These are phyloP conservation scores for Colletotrichum acutatum DNA, from an alignment of 2,329 filamentous ascomycete genomes.

Conservation along the genomic window DNA sequence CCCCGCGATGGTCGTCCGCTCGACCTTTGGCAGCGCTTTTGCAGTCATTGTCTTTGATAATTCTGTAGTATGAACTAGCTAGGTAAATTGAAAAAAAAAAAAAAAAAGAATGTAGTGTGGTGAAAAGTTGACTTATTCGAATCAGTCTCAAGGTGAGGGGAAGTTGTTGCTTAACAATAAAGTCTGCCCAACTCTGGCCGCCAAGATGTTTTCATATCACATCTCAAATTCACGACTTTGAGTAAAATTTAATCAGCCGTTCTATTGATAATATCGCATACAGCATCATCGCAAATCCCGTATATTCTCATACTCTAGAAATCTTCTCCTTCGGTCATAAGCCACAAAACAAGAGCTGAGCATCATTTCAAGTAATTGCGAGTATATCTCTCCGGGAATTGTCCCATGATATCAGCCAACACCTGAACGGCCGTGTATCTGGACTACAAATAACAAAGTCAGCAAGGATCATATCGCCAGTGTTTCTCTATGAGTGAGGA, in stretches of 20 bases:
- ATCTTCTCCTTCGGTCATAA: background rate
- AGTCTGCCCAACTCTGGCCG: background rate
- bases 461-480: background rate
- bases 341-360: too few relatives aligned
- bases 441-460: background rate
- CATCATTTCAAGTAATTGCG: background rate
- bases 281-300: too few relatives aligned
- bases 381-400: slow-evolving; percentile 20
- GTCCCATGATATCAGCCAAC: slow-evolving; percentile 15
- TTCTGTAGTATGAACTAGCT: too few relatives aligned
- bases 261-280: background rate
- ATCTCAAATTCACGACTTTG: background rate
- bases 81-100: too few relatives aligned
- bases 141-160: background rate
- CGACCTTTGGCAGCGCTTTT: background rate
- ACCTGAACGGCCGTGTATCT: slow-evolving; percentile 19
- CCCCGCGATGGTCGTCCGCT: slow-evolving; percentile 28
- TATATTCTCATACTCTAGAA: background rate
- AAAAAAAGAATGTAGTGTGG: background rate
- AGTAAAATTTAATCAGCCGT: background rate
- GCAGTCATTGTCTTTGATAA: background rate
- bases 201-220: background rate
- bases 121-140: background rate
- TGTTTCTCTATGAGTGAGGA: background rate
- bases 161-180: background rate